Base-by-base conservation (phyloP, 2,329 filamentous ascomycete genomes). In the Ophiosphaerella herpotricha region DNA sequence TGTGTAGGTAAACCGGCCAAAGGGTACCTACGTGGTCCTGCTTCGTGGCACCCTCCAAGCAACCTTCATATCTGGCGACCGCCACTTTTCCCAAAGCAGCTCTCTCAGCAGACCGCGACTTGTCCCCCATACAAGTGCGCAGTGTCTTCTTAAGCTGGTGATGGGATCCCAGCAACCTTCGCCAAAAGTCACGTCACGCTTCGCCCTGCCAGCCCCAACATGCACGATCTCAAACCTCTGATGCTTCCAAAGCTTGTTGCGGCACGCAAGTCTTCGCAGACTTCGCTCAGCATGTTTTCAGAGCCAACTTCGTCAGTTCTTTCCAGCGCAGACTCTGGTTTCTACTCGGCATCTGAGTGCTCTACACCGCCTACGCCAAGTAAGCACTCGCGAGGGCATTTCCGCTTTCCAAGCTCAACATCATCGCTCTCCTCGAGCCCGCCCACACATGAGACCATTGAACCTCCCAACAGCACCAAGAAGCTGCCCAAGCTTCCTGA, bases 401-500 rank as follows among this genome's bases (percentile, higher is more conserved):
- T 82, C 41, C 82, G 85, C 61, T 84, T 83, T 61, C 82, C 86
- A 21, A 93, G 90, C 75, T 94, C 91, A 0, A 81, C 82, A 24
- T 96, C 91, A 1, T 96, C 91, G 5, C 78, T 90, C 48, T 87
- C 89, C 48, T 77, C 80, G 34, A 72, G 69, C 50, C 78, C 82
- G 13, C 76, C 80, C 16, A 67, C 72, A 4, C 75, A 75, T 60
- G 85, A 85, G 7, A 60, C 60, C 74, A 75, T 66, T 73, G 55
- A 86, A 80, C 47, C 87, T 80, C 52, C 86, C 80, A 50, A 81
- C 76, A 43, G 79, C 77, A 77, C 83, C 0, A 79, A 80, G 63
- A 90, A 90, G 74, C 79, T 97, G 54, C 88, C 90, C 13, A 89
- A 94, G 64, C 88, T 97, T 16, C 84, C 91, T 65, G 92, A 97